phyloP scores from a whole-genome alignment of 345 rosid species.

The Nasturtium officinale region DNA sequence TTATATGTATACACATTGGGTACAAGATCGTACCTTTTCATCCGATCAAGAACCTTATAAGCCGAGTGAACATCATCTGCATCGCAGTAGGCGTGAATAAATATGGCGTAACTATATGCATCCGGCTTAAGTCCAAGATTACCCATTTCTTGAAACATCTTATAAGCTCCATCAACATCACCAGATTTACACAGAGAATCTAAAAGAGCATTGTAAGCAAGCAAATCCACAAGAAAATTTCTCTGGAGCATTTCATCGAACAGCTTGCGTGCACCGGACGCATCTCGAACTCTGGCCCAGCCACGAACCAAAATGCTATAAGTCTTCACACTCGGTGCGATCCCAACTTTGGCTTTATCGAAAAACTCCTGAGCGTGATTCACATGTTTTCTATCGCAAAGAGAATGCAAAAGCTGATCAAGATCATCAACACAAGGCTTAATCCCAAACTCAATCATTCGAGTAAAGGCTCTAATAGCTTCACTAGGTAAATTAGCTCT shows the following conservation, averaged over 20 bases:
- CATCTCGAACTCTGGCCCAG: slow-evolving; percentile 59
- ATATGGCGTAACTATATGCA: slow-evolving; percentile 65
- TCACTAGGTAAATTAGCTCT: slow-evolving; percentile 72
- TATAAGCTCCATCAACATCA: slow-evolving; percentile 59
- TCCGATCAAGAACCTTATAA: slow-evolving; percentile 74
- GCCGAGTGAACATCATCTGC: slow-evolving; percentile 61
- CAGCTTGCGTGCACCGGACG: slow-evolving; percentile 54
- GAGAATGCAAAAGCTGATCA: slow-evolving; percentile 60
- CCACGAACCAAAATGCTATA: slow-evolving; percentile 71
- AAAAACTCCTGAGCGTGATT: slow-evolving; percentile 61
- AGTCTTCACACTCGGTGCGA: slow-evolving; percentile 52
- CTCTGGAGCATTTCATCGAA: slow-evolving; percentile 73
- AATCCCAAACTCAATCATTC: slow-evolving; percentile 83
- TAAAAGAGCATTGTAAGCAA: slow-evolving; percentile 67
- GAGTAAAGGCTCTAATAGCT: slow-evolving; percentile 69
- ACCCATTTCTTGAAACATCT: slow-evolving; percentile 63
- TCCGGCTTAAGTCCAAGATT: slow-evolving; percentile 57
- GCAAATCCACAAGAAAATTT: slow-evolving; percentile 53
- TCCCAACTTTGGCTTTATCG: slow-evolving; percentile 46
- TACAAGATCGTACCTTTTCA: slow-evolving; percentile 61
- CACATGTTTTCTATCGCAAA: slow-evolving; percentile 72
- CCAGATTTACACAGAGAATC: slow-evolving; percentile 77
- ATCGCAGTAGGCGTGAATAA: slow-evolving; percentile 71
- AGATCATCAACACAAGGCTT: slow-evolving; percentile 64
- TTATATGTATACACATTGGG: slow-evolving; percentile 85